Evolutionary conservation across 1,284 basidiomycete species (phyloP).

Genomic region (Trichosporon sp.): DNA sequence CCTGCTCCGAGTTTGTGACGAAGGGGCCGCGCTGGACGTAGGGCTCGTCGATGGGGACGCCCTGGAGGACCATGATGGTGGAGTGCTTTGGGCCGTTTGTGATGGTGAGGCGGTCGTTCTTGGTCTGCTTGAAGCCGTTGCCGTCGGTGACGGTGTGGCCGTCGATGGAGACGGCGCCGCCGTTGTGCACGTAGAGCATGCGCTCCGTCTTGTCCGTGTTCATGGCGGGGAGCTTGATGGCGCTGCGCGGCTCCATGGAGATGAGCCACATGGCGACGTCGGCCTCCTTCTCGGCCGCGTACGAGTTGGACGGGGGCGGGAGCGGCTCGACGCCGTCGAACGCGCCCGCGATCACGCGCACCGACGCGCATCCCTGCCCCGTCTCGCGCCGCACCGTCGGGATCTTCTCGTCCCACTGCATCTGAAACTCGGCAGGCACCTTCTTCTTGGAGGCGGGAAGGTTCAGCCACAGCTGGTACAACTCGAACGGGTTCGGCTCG

Average conservation of each 20-base stretch:
- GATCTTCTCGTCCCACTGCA: slow-evolving; percentile 21
- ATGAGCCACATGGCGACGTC: slow-evolving; percentile 19
- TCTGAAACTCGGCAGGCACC: slow-evolving; percentile 16
- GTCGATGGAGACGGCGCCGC: slow-evolving; percentile 8
- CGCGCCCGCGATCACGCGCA: slow-evolving; percentile 14
- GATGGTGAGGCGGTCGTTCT: slow-evolving; percentile 8
- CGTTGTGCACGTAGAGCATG: slow-evolving; percentile 18
- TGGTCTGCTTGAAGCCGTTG: neutral
- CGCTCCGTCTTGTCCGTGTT: slow-evolving; percentile 6
- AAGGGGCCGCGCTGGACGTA: slow-evolving; percentile 18
- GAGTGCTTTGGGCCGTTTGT: slow-evolving; percentile 7
- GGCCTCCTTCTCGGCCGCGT: slow-evolving; percentile 1
- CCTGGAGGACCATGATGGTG: slow-evolving; percentile 17
- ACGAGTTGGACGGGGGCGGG: slow-evolving; percentile 8
- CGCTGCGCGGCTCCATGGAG: slow-evolving; percentile 11
- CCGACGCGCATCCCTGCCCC: neutral
- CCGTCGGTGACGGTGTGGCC: slow-evolving; percentile 1
- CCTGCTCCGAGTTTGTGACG: slow-evolving; percentile 19
- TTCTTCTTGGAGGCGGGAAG: slow-evolving; percentile 14
- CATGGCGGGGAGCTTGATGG: slow-evolving; percentile 8
- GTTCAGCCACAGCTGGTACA: slow-evolving; percentile 24
- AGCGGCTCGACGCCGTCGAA: slow-evolving; percentile 7
- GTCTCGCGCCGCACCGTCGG: slow-evolving; percentile 6
- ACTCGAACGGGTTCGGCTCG: slow-evolving; percentile 13
- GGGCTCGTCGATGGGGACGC: slow-evolving; percentile 15